Evolutionary conservation across 2,329 filamentous ascomycete species (phyloP).

Genomic region (Hawksworthiomyces lignivorus): DNA sequence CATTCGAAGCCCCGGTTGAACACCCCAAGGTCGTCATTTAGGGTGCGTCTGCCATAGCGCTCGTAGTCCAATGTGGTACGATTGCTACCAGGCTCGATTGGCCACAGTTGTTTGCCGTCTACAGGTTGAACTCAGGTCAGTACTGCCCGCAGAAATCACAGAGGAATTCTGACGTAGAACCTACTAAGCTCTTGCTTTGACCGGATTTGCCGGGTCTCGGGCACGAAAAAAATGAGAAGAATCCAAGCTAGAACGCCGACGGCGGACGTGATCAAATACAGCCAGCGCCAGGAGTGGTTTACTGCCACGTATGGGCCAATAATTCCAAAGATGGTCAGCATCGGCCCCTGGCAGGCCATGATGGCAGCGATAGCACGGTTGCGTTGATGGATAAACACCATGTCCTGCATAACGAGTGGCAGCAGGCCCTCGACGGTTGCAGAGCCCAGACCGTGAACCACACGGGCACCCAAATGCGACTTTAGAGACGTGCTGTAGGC

Average conservation of each 20-base stretch:
- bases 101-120: slow-evolving; percentile 7
- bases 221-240: slow-evolving; percentile 20
- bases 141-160: too few relatives aligned
- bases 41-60: slow-evolving; percentile 19
- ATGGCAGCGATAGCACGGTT: slow-evolving; percentile 27
- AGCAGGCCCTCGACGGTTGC: slow-evolving; percentile 29
- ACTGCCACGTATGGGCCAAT: slow-evolving; percentile 24
- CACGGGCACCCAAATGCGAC: slow-evolving; percentile 24
- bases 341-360: slow-evolving; percentile 21
- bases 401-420: slow-evolving; percentile 29
- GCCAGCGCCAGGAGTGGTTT: slow-evolving; percentile 26
- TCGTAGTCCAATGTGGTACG: slow-evolving; percentile 12
- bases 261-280: slow-evolving; percentile 28
- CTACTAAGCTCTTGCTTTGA: slow-evolving; percentile 24
- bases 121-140: too few relatives aligned
- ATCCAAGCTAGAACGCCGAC: slow-evolving; percentile 26
- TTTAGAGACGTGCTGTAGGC: slow-evolving; percentile 19
- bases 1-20: slow-evolving; percentile 24
- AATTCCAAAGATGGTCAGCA: slow-evolving; percentile 25
- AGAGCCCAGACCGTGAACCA: slow-evolving; percentile 27
- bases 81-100: slow-evolving; percentile 19
- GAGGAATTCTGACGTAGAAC: neutral
- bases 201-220: slow-evolving; percentile 22
- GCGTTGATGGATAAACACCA: slow-evolving; percentile 30
- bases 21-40: slow-evolving; percentile 24